A percentile compares a stretch with the other conserved stretches of the same genome.
phyloP scores from a whole-genome alignment of 352 stramenopile species.

The Phytophthora citrophthora region DNA sequence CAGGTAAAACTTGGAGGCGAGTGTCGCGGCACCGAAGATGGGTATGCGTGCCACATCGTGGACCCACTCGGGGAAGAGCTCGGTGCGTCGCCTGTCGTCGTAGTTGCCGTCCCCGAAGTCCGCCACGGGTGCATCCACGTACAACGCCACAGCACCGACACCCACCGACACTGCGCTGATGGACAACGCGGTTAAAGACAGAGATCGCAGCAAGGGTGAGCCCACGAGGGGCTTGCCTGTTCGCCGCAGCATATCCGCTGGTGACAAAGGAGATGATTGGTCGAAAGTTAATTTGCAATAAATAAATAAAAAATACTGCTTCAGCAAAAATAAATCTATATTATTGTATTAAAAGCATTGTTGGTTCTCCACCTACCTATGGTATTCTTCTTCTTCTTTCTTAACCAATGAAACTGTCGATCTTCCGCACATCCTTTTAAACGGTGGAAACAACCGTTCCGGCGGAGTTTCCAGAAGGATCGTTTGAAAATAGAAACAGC shows the following conservation, averaged over 20 bases:
- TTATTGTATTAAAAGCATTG: too few relatives aligned
- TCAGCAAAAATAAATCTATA: too few relatives aligned
- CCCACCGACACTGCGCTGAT: constrained; percentile 42
- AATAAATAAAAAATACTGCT: too few relatives aligned
- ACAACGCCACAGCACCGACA: constrained; percentile 46
- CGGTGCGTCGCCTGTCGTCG: constrained; percentile 34
- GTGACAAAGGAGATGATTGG: too few relatives aligned
- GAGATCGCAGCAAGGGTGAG: constrained; percentile 16
- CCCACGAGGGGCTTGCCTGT: constrained; percentile 21
- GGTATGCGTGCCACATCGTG: constrained; percentile 62
- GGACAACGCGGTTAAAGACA: constrained; percentile 32
- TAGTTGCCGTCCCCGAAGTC: constrained; percentile 66
- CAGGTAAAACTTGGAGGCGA: constrained; percentile 67
- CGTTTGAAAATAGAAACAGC: too few relatives aligned
- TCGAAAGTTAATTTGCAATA: too few relatives aligned
- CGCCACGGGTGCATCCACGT: constrained; percentile 63
- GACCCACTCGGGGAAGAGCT: constrained; percentile 73
- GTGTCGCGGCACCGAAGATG: constrained; percentile 54
- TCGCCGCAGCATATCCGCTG: constrained; percentile 35
- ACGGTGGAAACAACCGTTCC: too few relatives aligned
- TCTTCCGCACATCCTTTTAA: too few relatives aligned
- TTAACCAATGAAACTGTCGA: too few relatives aligned
- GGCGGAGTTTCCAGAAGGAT: too few relatives aligned
- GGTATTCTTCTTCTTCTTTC: too few relatives aligned
- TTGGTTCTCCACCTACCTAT: too few relatives aligned